Evolutionary conservation across 1,284 basidiomycete genomes (phyloP), one percentile per base, ranked within the genome.

Genomic region (Xerocomus subilludens): DNA sequence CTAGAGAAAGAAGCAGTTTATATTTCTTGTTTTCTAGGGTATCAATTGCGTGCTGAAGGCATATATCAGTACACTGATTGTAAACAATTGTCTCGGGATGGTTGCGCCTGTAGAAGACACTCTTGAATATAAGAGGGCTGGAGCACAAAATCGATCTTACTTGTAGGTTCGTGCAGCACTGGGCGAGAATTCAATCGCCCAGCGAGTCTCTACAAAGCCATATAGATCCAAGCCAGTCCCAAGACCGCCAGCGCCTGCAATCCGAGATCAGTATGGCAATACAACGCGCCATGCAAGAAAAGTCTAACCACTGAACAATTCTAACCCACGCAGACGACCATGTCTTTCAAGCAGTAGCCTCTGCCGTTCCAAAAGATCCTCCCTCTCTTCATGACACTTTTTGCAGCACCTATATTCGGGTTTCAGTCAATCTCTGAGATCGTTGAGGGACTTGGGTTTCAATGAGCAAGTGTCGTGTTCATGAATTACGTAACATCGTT

Each of bases 101-200:
- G 76, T 93, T 93, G 30, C 72, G 79, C 69, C 92, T 93, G 67
- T 45, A 69, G n/a, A 71, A 74, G 33, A 62, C 25, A 38, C 63
- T 33, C 42, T 55, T 70, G 73, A 78, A 62, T 70, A 56, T 63
- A 58, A 53, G 16, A 60, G 30, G 59, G 59, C 55, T 67, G 13
- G 47, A n/a, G 58, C 27, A 35, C 27, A 47, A 67, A 63, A 27
- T 64, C 65, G 64, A 36, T 80, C 85, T 77, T 77, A 92, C 92
- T 85, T 78, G 67, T 90, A 92, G 9, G 92, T 91, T 68, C 83
- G 84, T 9, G 91, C 90, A 60, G 92, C 91, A 74, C 90, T 86
- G n/a, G 89, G 87, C 4, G 86, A 88, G 76, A 88, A 89, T 79
- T 94, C 92, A 4, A 93, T 86, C 8, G 91, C 92, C 87, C 91